These are phyloP conservation scores for Colletotrichum simmondsii DNA, from an alignment of 2,329 filamentous ascomycete species.

Conservation along the genomic window DNA sequence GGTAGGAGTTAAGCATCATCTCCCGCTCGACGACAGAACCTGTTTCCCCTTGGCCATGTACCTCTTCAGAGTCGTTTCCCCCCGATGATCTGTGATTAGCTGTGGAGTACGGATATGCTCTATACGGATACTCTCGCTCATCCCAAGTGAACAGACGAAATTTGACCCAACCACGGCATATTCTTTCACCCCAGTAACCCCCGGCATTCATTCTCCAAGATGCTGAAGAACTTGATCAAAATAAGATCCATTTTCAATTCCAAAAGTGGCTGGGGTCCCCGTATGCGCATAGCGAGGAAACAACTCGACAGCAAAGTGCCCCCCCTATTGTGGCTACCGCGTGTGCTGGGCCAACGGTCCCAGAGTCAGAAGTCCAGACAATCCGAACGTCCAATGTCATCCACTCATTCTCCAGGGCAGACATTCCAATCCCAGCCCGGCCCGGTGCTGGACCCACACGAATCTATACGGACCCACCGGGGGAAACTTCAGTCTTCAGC, in stretches of 20 bases:
- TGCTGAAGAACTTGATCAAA: slow-evolving; percentile 16
- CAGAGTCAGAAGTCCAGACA: background rate
- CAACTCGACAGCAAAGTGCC: slow-evolving; percentile 4
- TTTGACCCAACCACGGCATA: slow-evolving; percentile 3
- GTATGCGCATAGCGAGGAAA: background rate
- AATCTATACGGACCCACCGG: slow-evolving; percentile 7
- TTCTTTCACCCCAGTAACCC: background rate
- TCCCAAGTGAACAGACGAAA: slow-evolving; percentile 20
- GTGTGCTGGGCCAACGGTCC: background rate
- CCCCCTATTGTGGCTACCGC: slow-evolving; percentile 33
- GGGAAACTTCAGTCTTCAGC: slow-evolving; percentile 1
- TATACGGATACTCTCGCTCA: slow-evolving; percentile 12
- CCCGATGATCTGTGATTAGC: slow-evolving; percentile 26
- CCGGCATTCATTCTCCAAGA: background rate
- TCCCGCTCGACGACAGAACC: slow-evolving; percentile 1
- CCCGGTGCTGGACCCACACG: slow-evolving; percentile 9
- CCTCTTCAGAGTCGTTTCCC: background rate
- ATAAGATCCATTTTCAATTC: slow-evolving; percentile 25
- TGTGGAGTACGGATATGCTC: slow-evolving; percentile 8
- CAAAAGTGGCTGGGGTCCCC: slow-evolving; percentile 21
- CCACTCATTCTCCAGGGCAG: background rate
- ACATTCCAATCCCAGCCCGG: background rate
- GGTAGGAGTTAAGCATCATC: slow-evolving; percentile 21
- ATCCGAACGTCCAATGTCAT: background rate
- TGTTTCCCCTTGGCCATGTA: background rate